These are phyloP conservation scores for Xylaria intraflava DNA, from an alignment of 495 filamentous ascomycete species.

Conservation along the genomic window DNA sequence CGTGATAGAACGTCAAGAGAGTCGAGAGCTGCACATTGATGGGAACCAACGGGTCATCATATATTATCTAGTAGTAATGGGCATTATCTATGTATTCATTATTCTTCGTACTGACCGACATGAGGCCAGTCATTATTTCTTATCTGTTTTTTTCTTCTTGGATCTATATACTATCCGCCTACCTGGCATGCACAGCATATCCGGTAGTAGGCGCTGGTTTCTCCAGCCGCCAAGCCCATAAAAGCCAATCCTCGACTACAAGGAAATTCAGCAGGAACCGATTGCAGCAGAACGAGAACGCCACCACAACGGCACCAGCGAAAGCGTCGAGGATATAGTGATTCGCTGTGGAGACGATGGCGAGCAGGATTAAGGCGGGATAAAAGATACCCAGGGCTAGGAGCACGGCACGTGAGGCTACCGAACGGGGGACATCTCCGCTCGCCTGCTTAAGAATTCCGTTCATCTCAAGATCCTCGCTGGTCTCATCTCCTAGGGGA, in stretches of 20 bases:
- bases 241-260: slow-evolving; percentile 58
- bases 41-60: too few species aligned
- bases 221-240: slow-evolving; percentile 55
- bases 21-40: too few species aligned
- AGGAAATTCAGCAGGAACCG: slow-evolving; percentile 52
- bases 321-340: slow-evolving; percentile 68
- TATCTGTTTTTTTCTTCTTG: neutral
- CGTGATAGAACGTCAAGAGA: too few species aligned
- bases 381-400: slow-evolving; percentile 55
- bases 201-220: slow-evolving; percentile 43
- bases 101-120: slow-evolving; percentile 19
- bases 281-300: slow-evolving; percentile 53
- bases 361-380: slow-evolving; percentile 56
- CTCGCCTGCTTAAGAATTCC: slow-evolving; percentile 13
- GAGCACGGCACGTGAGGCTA: slow-evolving; percentile 13
- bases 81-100: slow-evolving; percentile 14
- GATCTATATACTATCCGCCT: neutral
- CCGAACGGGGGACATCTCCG: slow-evolving; percentile 28
- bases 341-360: slow-evolving; percentile 68
- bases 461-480: slow-evolving; percentile 6
- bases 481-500: neutral
- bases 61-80: too few species aligned
- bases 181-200: slow-evolving; percentile 12
- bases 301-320: slow-evolving; percentile 55
- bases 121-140: neutral